Percentiles rank a stretch among this genome's conserved stretches.
Evolutionary conservation across 306 rosid species (phyloP).

Genomic region (Lathyrus oleraceus): DNA sequence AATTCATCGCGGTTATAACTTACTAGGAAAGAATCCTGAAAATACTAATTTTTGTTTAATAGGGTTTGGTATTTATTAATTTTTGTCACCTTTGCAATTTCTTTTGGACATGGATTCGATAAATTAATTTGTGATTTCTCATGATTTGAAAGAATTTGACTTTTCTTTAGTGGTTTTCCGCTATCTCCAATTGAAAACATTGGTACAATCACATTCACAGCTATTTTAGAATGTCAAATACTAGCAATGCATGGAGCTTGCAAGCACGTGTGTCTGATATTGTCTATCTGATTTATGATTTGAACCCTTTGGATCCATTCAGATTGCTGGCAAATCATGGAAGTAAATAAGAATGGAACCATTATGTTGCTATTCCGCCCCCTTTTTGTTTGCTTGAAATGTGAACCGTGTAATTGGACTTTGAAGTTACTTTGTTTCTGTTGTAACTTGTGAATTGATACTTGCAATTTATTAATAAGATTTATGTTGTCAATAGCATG

Average conservation of each 20-base stretch:
- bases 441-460: neutral
- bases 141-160: neutral
- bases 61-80: neutral
- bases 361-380: neutral
- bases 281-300: neutral
- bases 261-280: neutral
- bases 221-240: too few species aligned
- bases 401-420: neutral
- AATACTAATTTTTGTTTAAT: neutral
- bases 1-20: neutral
- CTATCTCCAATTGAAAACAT: too few species aligned
- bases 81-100: neutral
- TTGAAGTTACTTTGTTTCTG: neutral
- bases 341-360: neutral
- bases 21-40: neutral
- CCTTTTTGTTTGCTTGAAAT: constrained; percentile 13
- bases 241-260: too few species aligned
- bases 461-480: neutral
- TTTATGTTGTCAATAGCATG: too few species aligned
- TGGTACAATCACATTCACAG: too few species aligned
- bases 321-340: neutral
- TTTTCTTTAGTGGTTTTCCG: neutral
- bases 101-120: too few species aligned
- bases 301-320: neutral
- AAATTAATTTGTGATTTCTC: too few species aligned